Conservation (phyloP, 257 asterid species). For the Solanum microdontum region DNA sequence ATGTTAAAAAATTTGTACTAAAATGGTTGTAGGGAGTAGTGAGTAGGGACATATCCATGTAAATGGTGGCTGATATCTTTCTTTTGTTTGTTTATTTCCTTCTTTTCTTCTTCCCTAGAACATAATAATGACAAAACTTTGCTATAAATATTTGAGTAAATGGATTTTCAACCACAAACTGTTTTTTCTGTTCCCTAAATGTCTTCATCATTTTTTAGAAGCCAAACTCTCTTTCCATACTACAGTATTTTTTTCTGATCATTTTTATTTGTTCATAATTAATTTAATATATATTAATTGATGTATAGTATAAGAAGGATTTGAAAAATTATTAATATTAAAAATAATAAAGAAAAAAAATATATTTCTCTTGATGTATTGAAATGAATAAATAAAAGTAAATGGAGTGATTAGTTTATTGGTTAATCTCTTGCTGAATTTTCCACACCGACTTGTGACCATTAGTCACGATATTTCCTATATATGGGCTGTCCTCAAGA, state of each 20-base stretch:
- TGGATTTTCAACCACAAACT: background rate
- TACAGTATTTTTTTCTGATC: background rate
- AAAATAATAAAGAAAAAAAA: no score
- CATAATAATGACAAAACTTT: slow-evolving; percentile 1
- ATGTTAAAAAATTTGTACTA: background rate
- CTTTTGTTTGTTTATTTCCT: background rate
- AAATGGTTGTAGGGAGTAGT: background rate
- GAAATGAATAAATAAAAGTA: background rate
- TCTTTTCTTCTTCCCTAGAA: slow-evolving; percentile 1
- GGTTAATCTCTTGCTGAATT: background rate
- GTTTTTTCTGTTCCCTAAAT: background rate
- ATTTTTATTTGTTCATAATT: no score
- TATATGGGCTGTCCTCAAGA: background rate
- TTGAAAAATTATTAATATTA: no score
- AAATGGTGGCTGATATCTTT: background rate
- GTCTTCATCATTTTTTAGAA: background rate
- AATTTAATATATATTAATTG: no score
- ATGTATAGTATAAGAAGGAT: no score
- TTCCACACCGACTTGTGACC: background rate
- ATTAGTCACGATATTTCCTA: background rate
- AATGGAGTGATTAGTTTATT: background rate
- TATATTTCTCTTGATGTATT: no score
- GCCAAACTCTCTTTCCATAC: background rate
- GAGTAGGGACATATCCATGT: background rate
- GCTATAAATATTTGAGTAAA: background rate